Base-by-base conservation (phyloP, 805 yeast genomes). In the Clavispora asparagi region DNA sequence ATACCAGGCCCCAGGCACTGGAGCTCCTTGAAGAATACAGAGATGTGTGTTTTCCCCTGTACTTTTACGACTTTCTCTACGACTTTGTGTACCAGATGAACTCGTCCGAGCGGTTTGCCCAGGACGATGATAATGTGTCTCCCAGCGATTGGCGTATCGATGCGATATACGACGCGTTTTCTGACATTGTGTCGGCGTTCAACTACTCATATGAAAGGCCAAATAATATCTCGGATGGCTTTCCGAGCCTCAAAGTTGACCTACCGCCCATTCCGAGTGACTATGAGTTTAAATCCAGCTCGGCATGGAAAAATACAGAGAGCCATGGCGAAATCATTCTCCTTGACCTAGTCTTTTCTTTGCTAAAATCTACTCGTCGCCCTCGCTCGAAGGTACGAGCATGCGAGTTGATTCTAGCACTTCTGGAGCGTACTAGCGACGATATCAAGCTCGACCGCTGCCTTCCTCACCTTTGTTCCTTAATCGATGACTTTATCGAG, bases 381-480 rank as follows among this genome's bases (percentile, higher is more conserved):
- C 82, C 88, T 1, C 58, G 76, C 0, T 79, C 82, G 36, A 72
- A 87, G 49, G 61, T 83, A 8, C 78, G 80, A 56, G 92, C 91
- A 1, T 75, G 95, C 50, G 94, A 89, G 57, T 64, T 91, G 50
- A 76, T 94, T 0, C 62, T 87, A 8, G 86, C 88, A 0, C 71
- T 92, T 16, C 79, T 92, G 1, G 96, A 87, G 57, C 77, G 80
- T 47, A 70, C 89, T 1, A 78, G 79, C 23, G 98, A 94, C 60
- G 95, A 87, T 46, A 83, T 82, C 13, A 92, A 90, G 60, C 68
- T 94, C 35, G 97, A 94, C 61, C 67, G 97, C 39, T 81, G 89
- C 29, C 63, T 94, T 23, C 98, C 99, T 0, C 88, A 85, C 59
- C 62, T 94, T 23, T 76, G 87, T 19, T 68, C 80, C n/a, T 70